These are phyloP conservation scores for Paraphaeosphaeria minitans DNA, from an alignment of 2,329 filamentous ascomycete species.

Conservation along the genomic window DNA sequence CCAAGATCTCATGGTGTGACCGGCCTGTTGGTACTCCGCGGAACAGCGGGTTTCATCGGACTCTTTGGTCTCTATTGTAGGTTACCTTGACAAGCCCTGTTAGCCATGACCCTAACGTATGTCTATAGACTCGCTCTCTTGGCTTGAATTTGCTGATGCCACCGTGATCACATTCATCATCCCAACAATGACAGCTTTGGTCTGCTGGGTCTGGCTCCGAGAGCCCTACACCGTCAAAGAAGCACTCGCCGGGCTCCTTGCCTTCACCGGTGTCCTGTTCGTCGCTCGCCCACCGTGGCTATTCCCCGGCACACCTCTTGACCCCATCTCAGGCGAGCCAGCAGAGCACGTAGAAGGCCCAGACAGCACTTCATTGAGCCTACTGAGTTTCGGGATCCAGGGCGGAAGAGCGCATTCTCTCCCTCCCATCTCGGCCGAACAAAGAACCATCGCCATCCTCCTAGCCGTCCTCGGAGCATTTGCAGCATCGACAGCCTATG, in stretches of 20 bases:
- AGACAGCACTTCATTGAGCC: constrained; percentile 3
- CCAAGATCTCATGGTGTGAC: constrained; percentile 27
- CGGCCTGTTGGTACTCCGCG: constrained; percentile 26
- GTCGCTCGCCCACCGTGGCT: constrained; percentile 73
- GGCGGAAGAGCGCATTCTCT: constrained; percentile 10
- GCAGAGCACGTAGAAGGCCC: constrained; percentile 19
- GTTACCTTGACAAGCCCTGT: constrained; percentile 32
- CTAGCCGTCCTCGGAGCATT: constrained; percentile 75
- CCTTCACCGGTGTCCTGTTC: constrained; percentile 76
- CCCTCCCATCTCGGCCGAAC: constrained; percentile 56
- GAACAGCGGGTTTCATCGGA: constrained; percentile 32
- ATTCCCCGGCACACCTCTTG: constrained; percentile 43
- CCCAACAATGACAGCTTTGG: constrained; percentile 75
- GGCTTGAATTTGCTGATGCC: constrained; percentile 81
- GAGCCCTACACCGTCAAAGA: constrained; percentile 80
- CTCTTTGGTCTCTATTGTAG: constrained; percentile 38
- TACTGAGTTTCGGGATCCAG: constrained; percentile 1
- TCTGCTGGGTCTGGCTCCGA: constrained; percentile 73
- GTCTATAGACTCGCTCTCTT: constrained; percentile 64
- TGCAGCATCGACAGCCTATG: constrained; percentile 73
- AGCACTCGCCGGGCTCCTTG: constrained; percentile 73
- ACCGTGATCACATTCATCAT: constrained; percentile 85
- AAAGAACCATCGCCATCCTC: constrained; percentile 70
- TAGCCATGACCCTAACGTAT: constrained; percentile 3
- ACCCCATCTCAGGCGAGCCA: constrained; percentile 41